Evolutionary conservation across 2,329 filamentous ascomycete genomes (phyloP).

Genomic region (Incumbomyces lentus): DNA sequence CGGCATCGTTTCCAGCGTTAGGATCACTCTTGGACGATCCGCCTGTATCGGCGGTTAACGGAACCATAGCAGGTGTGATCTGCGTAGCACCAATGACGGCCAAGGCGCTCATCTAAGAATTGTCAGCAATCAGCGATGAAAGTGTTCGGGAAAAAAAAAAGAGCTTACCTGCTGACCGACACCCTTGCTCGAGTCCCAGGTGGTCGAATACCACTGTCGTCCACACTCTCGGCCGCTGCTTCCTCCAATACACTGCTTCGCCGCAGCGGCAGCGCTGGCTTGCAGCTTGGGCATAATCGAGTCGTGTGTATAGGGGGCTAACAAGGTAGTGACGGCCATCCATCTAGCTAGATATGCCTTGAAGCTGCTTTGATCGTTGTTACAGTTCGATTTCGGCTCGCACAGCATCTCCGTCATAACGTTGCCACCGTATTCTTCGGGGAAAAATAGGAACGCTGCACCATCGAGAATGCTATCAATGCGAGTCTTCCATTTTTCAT

Average conservation of each 20-base stretch:
- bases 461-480: constrained; percentile 46
- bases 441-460: constrained; percentile 42
- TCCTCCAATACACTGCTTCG: constrained; percentile 53
- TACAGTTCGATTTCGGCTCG: constrained; percentile 51
- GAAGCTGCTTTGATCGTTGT: constrained; percentile 62
- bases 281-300: constrained; percentile 49
- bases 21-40: constrained; percentile 41
- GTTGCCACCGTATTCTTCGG: constrained; percentile 32
- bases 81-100: constrained; percentile 54
- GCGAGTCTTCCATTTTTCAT: constrained; percentile 45
- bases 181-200: constrained; percentile 49
- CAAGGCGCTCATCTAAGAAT: constrained; percentile 48
- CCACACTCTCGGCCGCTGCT: constrained; percentile 51
- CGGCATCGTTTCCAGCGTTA: constrained; percentile 23
- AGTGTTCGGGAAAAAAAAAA: not conserved
- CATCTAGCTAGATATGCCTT: constrained; percentile 61
- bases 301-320: constrained; percentile 50
- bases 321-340: constrained; percentile 49
- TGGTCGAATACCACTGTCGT: constrained; percentile 48
- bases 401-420: constrained; percentile 59
- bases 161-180: constrained; percentile 49
- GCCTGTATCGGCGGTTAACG: constrained; percentile 46
- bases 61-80: constrained; percentile 34
- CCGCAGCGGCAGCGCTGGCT: constrained; percentile 49
- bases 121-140: not conserved